Conservation (phyloP, 192 early-diverging fungal species). For the Coemansia pectinata region DNA sequence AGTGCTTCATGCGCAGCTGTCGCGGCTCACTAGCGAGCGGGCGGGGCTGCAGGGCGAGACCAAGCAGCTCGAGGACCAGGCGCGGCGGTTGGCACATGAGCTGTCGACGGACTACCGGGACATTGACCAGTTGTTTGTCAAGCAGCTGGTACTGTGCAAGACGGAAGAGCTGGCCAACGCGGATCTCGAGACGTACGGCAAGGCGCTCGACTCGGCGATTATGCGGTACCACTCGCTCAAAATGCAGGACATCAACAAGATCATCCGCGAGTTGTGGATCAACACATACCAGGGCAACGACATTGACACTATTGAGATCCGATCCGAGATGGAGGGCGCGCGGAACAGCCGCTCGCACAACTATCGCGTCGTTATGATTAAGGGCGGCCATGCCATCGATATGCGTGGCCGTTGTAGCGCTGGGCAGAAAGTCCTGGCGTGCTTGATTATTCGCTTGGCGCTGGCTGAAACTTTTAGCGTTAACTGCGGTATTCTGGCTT, state of each 20-base stretch:
- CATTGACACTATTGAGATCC: conserved; percentile 96
- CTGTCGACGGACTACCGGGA: conserved; percentile 76
- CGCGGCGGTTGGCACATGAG: conserved; percentile 58
- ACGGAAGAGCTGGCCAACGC: conserved; percentile 74
- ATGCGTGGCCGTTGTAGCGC: conserved; percentile 96
- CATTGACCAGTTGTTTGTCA: conserved; percentile 67
- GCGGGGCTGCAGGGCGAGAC: conserved; percentile 71
- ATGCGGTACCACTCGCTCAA: conserved; percentile 89
- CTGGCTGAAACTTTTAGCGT: conserved; percentile 93
- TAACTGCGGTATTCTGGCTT: conserved; percentile 89
- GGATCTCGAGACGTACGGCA: conserved; percentile 84
- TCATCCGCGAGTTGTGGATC: conserved; percentile 94
- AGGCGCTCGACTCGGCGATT: conserved; percentile 83
- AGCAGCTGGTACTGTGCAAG: conserved; percentile 70
- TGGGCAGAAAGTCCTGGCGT: conserved; percentile 95
- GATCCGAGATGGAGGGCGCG: conserved; percentile 77
- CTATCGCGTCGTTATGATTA: conserved; percentile 94
- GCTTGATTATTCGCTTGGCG: conserved; percentile 93
- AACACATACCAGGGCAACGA: conserved; percentile 96
- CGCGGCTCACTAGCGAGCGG: conserved; percentile 42
- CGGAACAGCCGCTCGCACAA: conserved; percentile 78
- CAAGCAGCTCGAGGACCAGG: conserved; percentile 81
- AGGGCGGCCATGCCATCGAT: conserved; percentile 78
- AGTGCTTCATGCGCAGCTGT: conserved; percentile 35
- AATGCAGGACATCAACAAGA: conserved; percentile 97